phyloP scores from a whole-genome alignment of 2,329 filamentous ascomycete genomes.

The Neopestalotiopsis rosae region DNA sequence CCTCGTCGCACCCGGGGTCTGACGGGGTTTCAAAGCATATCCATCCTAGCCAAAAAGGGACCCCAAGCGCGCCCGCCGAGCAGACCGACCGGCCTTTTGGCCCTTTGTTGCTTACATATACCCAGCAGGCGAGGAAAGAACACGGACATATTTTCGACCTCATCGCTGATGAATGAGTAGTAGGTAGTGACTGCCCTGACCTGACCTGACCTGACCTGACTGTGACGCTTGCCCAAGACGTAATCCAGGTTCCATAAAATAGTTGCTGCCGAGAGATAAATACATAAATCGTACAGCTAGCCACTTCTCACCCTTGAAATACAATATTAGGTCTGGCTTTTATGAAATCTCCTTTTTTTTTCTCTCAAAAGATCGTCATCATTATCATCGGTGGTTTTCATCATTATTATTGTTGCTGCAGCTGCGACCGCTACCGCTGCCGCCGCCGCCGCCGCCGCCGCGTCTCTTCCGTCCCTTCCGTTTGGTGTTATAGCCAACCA shows the following conservation, averaged over 20 bases:
- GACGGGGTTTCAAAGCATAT: constrained; percentile 5
- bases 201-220: not conserved
- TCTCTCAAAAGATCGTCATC: no score
- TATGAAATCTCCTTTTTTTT: no score
- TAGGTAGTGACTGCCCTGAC: not conserved
- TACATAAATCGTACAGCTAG: no score
- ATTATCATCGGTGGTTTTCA: no score
- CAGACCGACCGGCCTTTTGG: not conserved
- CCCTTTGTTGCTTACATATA: not conserved
- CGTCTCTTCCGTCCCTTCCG: not conserved
- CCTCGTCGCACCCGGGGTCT: not conserved
- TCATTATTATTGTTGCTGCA: no score
- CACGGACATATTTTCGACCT: not conserved
- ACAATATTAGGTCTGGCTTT: no score
- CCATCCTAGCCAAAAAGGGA: not conserved
- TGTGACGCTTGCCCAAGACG: no score
- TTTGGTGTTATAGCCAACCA: not conserved
- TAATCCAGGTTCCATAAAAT: no score
- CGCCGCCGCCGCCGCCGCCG: not conserved
- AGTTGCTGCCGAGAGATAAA: no score
- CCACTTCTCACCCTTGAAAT: no score
- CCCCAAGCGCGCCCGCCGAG: not conserved
- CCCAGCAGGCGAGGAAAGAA: not conserved
- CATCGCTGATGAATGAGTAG: not conserved
- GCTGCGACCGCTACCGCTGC: not conserved